Base-by-base conservation (phyloP, 2,329 filamentous ascomycete genomes). In the Penicillium sumatraense region DNA sequence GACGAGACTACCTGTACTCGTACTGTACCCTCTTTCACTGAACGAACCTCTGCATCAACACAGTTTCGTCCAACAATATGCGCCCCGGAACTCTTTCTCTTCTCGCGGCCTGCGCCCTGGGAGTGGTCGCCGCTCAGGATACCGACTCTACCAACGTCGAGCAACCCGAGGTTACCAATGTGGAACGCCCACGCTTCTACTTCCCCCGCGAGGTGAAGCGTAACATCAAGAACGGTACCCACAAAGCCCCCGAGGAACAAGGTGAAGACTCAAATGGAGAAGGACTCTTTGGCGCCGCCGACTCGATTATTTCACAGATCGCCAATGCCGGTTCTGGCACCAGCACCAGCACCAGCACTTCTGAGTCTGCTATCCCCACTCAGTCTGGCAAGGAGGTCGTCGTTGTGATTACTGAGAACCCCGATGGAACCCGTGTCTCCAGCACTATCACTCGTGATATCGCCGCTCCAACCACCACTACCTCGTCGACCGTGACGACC, bases 101-200 rank as follows among this genome's bases (percentile, higher is more conserved):
- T 20, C 57, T 75, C 38, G 65, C 68, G 50, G 71, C 68, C 44
- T 66, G 74, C 53, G 70, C 71, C 45, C 56, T 73, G 14, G 72
- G 72, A 47, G 66, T 73, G 42, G 70, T 69, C 53, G 61, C 66
- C 47, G 73, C 73, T 29, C 60, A 68, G 46, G 65, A 67, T 27
- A 54, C 59, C 6, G 50, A 62, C n/a, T 54, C 61, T 45, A 62
- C 62, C 8, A 60, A 64, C 49, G 64, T 65, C n/a, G 61, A 71
- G 38, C 70, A 42, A 31, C 56, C 59, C 6, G 50, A 62, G 14
- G 56, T 61, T 48, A 62, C 63, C 10, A 62, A 66, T 49, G 64
- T 65, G 16, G 61, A 71, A 42, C 70, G 66, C 36, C 74, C 73
- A 33, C 71, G 68, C 27, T 72, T 68, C 60, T 72, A 73, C 45